These are phyloP conservation scores for Nannochloropsis oceanica DNA, from an alignment of 108 stramenopile genomes.

Conservation along the genomic window DNA sequence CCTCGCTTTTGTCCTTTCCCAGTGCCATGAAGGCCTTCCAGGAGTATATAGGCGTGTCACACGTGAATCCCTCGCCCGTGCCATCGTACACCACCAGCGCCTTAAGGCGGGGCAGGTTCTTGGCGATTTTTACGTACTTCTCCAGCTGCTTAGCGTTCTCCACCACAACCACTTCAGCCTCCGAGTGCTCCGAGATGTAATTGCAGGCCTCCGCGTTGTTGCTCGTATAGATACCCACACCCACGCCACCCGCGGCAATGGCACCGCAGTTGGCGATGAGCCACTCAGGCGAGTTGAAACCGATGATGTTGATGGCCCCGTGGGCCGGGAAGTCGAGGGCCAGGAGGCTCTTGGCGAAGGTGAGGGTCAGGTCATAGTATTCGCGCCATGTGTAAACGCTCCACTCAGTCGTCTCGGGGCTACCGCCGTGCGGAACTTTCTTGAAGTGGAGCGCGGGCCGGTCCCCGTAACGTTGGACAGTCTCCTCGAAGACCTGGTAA, in stretches of 20 bases:
- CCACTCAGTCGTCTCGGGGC: constrained; percentile 2
- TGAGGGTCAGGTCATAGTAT: constrained; percentile 24
- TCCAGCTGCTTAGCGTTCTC: constrained; percentile 45
- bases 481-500: not conserved
- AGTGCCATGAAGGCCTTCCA: constrained; percentile 31
- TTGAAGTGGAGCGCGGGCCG: not conserved
- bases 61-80: constrained; percentile 7
- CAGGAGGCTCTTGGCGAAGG: constrained; percentile 50
- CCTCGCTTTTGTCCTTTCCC: not conserved
- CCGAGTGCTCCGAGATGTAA: constrained; percentile 53
- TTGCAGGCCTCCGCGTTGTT: constrained; percentile 46
- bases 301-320: constrained; percentile 51
- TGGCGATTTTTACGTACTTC: constrained; percentile 43
- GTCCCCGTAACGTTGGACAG: not conserved
- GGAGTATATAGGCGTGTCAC: constrained; percentile 21
- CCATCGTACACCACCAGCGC: constrained; percentile 48
- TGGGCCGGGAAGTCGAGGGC: constrained; percentile 45
- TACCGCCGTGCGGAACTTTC: not conserved
- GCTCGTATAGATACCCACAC: constrained; percentile 54
- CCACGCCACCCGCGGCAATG: constrained; percentile 51
- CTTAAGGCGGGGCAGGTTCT: constrained; percentile 41
- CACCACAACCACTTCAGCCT: constrained; percentile 48
- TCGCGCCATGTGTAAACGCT: constrained; percentile 37
- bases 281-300: constrained; percentile 54
- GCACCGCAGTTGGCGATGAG: constrained; percentile 45